Evolutionary conservation across 23 red algal species (phyloP).

Genomic region (Gracilaria domingensis): DNA sequence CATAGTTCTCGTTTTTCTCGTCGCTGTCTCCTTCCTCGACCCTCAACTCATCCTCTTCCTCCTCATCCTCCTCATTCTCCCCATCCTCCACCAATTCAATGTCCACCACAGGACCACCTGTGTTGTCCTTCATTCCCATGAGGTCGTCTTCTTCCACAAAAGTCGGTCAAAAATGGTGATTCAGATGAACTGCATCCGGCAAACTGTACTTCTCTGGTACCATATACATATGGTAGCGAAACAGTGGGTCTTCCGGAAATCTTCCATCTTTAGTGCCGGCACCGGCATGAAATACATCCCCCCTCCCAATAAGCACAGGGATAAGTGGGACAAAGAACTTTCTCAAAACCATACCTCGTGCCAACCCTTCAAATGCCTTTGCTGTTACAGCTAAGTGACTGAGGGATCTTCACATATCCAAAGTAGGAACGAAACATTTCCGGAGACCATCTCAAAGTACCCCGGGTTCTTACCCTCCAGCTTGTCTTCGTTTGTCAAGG

Average conservation of each 20-base stretch:
- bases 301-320: constrained; percentile 17
- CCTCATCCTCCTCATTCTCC: no score
- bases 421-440: not conserved
- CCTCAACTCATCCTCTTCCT: no score
- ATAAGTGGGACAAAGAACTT: not conserved
- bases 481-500: not conserved
- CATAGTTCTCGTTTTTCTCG: no score
- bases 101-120: no score
- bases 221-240: constrained; percentile 38
- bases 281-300: constrained; percentile 13
- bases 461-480: constrained; percentile 1
- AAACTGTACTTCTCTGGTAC: not conserved
- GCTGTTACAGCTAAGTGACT: not conserved
- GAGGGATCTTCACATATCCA: constrained; percentile 20
- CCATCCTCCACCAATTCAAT: no score
- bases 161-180: not conserved
- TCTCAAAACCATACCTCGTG: not conserved
- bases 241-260: not conserved
- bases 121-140: not conserved
- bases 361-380: not conserved
- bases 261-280: not conserved
- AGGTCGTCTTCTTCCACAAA: constrained; percentile 18
- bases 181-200: constrained; percentile 2
- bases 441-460: constrained; percentile 41
- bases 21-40: no score